These are phyloP conservation scores for Hyphochytrium catenoides DNA, from an alignment of 352 stramenopile genomes.

Conservation along the genomic window DNA sequence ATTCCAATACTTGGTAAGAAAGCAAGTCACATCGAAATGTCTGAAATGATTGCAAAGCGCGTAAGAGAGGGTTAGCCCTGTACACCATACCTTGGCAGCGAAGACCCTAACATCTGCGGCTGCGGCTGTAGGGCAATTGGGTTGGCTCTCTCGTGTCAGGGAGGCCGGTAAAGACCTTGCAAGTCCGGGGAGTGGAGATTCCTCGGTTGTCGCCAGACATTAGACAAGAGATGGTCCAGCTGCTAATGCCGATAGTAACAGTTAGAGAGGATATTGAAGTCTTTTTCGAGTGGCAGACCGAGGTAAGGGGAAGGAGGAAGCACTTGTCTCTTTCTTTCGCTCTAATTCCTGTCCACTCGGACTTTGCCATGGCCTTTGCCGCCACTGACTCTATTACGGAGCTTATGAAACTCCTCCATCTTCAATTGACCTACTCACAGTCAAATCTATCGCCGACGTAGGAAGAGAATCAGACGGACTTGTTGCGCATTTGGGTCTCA, in stretches of 20 bases:
- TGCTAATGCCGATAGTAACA: slow-evolving; percentile 47
- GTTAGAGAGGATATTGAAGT: slow-evolving; percentile 54
- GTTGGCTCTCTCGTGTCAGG: slow-evolving; percentile 40
- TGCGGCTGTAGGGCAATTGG: too few relatives aligned
- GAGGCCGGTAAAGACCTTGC: slow-evolving; percentile 28
- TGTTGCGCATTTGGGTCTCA: slow-evolving; percentile 59
- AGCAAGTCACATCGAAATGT: too few relatives aligned
- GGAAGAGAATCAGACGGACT: slow-evolving; percentile 14
- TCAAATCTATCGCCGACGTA: slow-evolving; percentile 4
- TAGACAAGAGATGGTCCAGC: slow-evolving; percentile 36
- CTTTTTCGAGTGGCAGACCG: slow-evolving; percentile 46
- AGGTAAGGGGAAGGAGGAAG: slow-evolving; percentile 14
- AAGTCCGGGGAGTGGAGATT: slow-evolving; percentile 46
- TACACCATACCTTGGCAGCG: too few relatives aligned
- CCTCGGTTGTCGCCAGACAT: slow-evolving; percentile 20
- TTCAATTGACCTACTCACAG: too few relatives aligned
- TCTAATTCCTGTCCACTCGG: slow-evolving; percentile 7
- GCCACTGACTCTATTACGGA: too few relatives aligned
- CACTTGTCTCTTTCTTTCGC: slow-evolving; percentile 2
- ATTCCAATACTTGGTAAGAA: slow-evolving; percentile 53
- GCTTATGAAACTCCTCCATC: too few relatives aligned
- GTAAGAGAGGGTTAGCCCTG: too few relatives aligned
- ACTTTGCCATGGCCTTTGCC: too few relatives aligned
- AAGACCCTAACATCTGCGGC: too few relatives aligned
- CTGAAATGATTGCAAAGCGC: too few relatives aligned